Conservation (phyloP, 164 flowering plant species). For the Nelumbo lutea region DNA sequence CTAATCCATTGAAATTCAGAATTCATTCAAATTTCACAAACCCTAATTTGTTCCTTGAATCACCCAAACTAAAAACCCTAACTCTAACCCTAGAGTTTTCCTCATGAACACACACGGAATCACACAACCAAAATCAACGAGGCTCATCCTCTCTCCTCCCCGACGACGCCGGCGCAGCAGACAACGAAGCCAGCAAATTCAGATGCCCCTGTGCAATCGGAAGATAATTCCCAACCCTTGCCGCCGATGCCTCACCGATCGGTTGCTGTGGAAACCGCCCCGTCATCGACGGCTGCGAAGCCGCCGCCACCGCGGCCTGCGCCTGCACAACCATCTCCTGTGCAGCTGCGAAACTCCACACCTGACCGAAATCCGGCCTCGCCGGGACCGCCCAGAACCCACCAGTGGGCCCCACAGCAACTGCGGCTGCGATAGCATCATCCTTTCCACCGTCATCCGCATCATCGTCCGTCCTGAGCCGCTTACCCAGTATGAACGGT, state of each 20-base stretch:
- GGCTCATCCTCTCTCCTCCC: slow-evolving; percentile 3
- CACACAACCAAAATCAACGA: neutral
- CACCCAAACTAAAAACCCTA: neutral
- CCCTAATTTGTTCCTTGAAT: neutral
- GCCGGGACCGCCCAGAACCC: neutral
- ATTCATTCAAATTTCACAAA: neutral
- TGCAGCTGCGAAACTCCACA: neutral
- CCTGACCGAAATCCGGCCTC: neutral
- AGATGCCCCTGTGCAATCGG: slow-evolving; percentile 4
- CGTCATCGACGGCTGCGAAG: neutral
- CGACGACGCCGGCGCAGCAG: neutral
- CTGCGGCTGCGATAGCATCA: neutral
- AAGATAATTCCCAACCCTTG: slow-evolving; percentile 1
- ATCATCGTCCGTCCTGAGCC: neutral
- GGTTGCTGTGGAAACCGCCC: neutral
- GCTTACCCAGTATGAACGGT: slow-evolving; percentile 1
- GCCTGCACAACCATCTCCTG: neutral
- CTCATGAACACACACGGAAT: neutral
- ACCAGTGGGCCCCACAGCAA: neutral
- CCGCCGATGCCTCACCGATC: neutral
- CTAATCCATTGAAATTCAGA: neutral
- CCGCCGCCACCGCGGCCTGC: neutral
- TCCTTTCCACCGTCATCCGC: neutral
- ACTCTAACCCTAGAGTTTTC: neutral
- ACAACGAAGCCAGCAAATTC: neutral